Evolutionary conservation across 139 green algal species (phyloP), one percentile per base, ranked within the genome.

Genomic region (Chlamydomonas incerta): DNA sequence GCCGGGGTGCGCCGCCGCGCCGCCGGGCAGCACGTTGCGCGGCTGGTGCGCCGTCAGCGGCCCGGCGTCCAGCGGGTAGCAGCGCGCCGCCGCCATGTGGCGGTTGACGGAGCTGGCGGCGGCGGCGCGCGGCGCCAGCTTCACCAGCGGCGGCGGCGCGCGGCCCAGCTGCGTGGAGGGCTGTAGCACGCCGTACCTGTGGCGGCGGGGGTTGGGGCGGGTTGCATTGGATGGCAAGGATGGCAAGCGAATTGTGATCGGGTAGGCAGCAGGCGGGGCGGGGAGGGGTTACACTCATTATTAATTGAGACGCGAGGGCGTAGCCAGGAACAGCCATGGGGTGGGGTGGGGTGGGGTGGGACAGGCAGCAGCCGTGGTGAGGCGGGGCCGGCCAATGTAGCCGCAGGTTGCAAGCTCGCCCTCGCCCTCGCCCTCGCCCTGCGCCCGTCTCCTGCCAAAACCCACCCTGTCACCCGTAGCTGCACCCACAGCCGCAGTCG

Each of bases 101-200:
- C 68, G 24, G 18, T 35, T 23, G n/a, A 67, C 47, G 65, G 35
- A 68, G 73, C 31, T 77, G 24, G 72, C 9, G 35, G 76, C 58
- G 35, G 69, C 29, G 37, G 70, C 26, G 34, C 41, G 35, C 17
- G 68, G 20, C 26, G 24, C 23, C 50, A 93, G 37, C 74, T 90
- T 90, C 26, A 90, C 75, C 3, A 73, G 80, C 20, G 79, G 58
- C 20, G 88, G 86, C 28, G 86, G 86, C 35, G 75, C 55, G 26
- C 63, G 47, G 20, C 87, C 88, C 34, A 91, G 34, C 80, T 87
- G 77, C 3, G 81, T 34, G 20, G 65, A 33, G 0, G 81, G 73
- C 71, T 93, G 90, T 72, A 92, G 72, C 35, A 90, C 90, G 47
- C 88, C 90, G 67, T 92, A 92, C 28, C 77, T 84, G 63, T 15